A percentile compares a stretch with the other conserved stretches of the same genome.
Evolutionary conservation across 139 green algal species (phyloP).

Genomic region (Chlorella sorokiniana): DNA sequence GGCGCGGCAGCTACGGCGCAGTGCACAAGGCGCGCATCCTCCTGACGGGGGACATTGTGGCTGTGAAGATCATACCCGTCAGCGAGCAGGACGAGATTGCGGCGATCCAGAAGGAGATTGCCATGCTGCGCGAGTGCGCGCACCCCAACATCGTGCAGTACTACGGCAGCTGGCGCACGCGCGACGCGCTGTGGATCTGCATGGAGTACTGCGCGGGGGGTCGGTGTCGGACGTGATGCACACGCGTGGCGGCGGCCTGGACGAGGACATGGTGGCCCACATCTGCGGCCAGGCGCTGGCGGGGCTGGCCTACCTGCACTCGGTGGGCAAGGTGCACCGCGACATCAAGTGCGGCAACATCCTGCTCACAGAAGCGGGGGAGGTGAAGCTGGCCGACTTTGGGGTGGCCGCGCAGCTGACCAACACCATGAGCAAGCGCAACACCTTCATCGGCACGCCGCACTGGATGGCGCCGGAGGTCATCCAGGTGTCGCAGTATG

Average conservation of each 20-base stretch:
- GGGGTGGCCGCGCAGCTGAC: constrained; percentile 74
- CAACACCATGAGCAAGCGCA: constrained; percentile 85
- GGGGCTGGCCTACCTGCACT: constrained; percentile 88
- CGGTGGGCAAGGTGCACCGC: constrained; percentile 84
- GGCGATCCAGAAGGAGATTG: constrained; percentile 76
- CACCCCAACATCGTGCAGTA: constrained; percentile 94
- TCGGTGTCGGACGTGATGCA: constrained; percentile 89
- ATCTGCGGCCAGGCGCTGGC: constrained; percentile 87
- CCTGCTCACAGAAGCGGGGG: constrained; percentile 75
- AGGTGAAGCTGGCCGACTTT: constrained; percentile 61
- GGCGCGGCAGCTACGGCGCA: constrained; percentile 80
- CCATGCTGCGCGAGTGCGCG: constrained; percentile 86
- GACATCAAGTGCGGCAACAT: constrained; percentile 99
- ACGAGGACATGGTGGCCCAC: constrained; percentile 83
- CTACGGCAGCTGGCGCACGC: constrained; percentile 67
- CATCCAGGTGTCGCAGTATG: constrained; percentile 89
- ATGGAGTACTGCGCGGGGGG: constrained; percentile 98
- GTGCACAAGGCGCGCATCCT: constrained; percentile 83
- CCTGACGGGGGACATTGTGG: constrained; percentile 68
- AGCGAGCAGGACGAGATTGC: constrained; percentile 67
- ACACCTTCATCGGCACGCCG: constrained; percentile 97
- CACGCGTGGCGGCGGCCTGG: constrained; percentile 52
- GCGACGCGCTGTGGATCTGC: constrained; percentile 88
- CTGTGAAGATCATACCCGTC: constrained; percentile 85
- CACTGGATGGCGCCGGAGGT: constrained; percentile 98